Evolutionary conservation across 2,329 filamentous ascomycete species (phyloP), one percentile per base, ranked within the genome.

Genomic region (Exophiala xenobiotica): DNA sequence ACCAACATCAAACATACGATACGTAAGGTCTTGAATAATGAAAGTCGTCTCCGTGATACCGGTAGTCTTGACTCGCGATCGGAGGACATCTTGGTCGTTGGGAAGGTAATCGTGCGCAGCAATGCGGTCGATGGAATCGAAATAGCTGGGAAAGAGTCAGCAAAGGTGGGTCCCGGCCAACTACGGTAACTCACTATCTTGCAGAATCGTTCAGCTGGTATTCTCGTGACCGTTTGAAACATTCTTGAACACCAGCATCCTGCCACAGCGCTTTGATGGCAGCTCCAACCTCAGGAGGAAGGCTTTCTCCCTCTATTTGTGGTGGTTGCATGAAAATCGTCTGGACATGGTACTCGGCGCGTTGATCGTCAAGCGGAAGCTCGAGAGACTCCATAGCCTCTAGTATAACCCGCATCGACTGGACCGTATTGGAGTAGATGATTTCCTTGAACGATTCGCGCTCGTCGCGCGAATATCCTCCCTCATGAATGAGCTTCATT

Each of bases 401-500:
- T 57, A 86, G 73, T 57, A 86, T 86, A 62, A 86, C 82, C 64
- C 82, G 81, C 82, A 86, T 85, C 44, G 81, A 85, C 68, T 85
- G 82, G 37, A 85, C 82, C 6, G 82, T 85, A 72, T 86, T 86
- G 72, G 81, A 84, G 76, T 82, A 86, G 72, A 86, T 86, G 68
- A 86, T 85, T 69, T 85, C 82, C 69, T 85, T 83, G 75, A 85
- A 85, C 14, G 81, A 85, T 67, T 85, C 82, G 47, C 82, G 77
- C 70, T 86, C 82, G 62, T 97, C 93, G 71, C 92, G 88, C 57
- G 93, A 97, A 78, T 97, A 99, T 64, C 93, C 92, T 60, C 93
- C 93, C 79, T 99, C 93, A 73, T 99, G 90, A 67, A 99, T 99
- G 67, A 99, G 87, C 81, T 97, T 99, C 90, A 95, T 95, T 79